Conservation (phyloP, 768 basidiomycete genomes). For the Boletus subcaerulescens region DNA sequence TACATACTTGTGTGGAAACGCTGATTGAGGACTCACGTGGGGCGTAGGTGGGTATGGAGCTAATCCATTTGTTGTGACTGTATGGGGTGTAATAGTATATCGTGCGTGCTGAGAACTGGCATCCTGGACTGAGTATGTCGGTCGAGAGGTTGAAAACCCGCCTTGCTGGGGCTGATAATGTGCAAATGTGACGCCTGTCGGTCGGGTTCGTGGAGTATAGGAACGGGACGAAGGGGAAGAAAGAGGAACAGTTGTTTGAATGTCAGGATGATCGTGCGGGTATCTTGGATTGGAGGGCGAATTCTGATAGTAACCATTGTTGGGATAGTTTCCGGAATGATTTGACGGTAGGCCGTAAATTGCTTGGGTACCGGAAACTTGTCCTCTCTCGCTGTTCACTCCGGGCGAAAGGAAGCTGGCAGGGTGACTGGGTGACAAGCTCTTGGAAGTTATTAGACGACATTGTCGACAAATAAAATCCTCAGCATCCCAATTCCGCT, state of each 20-base stretch:
- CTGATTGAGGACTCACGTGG: conserved; percentile 15
- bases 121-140: conserved; percentile 28
- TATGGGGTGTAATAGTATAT: conserved; percentile 18
- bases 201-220: conserved; percentile 18
- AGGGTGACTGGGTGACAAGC: conserved; percentile 5
- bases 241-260: conserved; percentile 5
- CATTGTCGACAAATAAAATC: conserved; percentile 77
- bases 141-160: conserved; percentile 34
- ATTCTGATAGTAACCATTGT: conserved; percentile 14
- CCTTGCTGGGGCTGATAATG: conserved; percentile 38
- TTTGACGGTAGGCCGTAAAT: conserved; percentile 13
- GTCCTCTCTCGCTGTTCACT: conserved; percentile 7
- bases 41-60: conserved; percentile 25
- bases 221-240: conserved; percentile 17
- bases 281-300: conserved; percentile 20
- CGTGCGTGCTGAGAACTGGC: conserved; percentile 15
- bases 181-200: conserved; percentile 33
- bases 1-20: background rate
- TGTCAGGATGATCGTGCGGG: conserved; percentile 21
- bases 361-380: conserved; percentile 9
- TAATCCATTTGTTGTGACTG: conserved; percentile 11
- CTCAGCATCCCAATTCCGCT: conserved; percentile 81
- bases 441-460: conserved; percentile 22
- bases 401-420: conserved; percentile 5
- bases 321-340: conserved; percentile 18